Evolutionary conservation across 768 basidiomycete species (phyloP).

Genomic region (Cystofilobasidium ferigula): DNA sequence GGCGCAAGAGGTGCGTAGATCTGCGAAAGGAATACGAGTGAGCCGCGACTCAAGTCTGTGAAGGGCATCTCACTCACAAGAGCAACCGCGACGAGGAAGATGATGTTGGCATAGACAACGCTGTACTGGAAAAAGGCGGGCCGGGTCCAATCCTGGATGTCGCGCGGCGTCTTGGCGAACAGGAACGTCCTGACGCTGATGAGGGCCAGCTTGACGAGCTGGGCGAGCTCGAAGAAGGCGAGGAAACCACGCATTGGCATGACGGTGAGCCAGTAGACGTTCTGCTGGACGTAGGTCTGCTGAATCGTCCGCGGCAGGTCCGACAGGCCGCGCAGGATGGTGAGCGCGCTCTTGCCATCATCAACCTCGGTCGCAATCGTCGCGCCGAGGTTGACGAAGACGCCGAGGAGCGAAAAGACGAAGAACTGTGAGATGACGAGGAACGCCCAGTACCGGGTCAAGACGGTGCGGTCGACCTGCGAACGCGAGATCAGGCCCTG

Average conservation of each 20-base stretch:
- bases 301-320: slow-evolving; percentile 47
- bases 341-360: neutral
- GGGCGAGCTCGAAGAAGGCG: slow-evolving; percentile 86
- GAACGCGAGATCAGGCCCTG: slow-evolving; percentile 63
- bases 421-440: slow-evolving; percentile 84
- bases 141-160: slow-evolving; percentile 39
- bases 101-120: slow-evolving; percentile 52
- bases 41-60: neutral
- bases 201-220: slow-evolving; percentile 70
- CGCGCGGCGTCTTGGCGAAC: slow-evolving; percentile 39
- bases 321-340: neutral
- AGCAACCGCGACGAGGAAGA: slow-evolving; percentile 87
- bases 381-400: slow-evolving; percentile 14
- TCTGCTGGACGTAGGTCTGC: slow-evolving; percentile 77
- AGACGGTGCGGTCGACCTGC: slow-evolving; percentile 74
- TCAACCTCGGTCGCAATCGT: slow-evolving; percentile 15
- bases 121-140: slow-evolving; percentile 82
- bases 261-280: slow-evolving; percentile 85
- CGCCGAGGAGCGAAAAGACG: slow-evolving; percentile 86
- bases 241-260: slow-evolving; percentile 96
- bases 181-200: slow-evolving; percentile 64
- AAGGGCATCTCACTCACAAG: slow-evolving; percentile 37
- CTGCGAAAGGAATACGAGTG: neutral
- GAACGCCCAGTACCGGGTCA: slow-evolving; percentile 87
- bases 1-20: slow-evolving; percentile 85